phyloP scores from a whole-genome alignment of 495 filamentous ascomycete species.

The Xylaria acuta region DNA sequence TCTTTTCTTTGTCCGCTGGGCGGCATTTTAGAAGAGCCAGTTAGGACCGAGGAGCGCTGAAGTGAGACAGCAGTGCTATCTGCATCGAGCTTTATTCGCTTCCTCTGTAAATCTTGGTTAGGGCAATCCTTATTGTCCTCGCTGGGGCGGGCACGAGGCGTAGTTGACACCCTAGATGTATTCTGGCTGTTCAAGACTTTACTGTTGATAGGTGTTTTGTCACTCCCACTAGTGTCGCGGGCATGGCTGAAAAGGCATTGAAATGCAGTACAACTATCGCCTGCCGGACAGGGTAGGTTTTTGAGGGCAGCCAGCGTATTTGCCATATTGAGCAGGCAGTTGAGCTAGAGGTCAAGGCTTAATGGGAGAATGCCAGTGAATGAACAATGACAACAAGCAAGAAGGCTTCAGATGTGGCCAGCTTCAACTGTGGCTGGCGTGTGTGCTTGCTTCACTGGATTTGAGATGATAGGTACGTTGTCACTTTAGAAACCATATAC shows the following conservation, averaged over 20 bases:
- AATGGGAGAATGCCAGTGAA: constrained; percentile 1
- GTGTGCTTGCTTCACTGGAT: neutral
- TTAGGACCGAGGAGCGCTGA: neutral
- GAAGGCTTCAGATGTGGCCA: neutral
- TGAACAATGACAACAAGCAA: neutral
- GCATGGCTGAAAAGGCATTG: constrained; percentile 51
- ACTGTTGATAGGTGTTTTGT: neutral
- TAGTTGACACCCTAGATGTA: neutral
- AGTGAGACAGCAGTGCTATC: constrained; percentile 21
- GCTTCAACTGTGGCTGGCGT: neutral
- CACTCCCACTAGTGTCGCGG: constrained; percentile 32
- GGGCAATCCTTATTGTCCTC: neutral
- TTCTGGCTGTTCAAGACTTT: neutral
- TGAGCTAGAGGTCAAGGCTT: neutral
- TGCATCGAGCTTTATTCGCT: constrained; percentile 33
- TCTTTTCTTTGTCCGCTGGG: constrained; percentile 1
- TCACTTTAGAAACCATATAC: neutral
- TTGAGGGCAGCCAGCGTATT: constrained; percentile 69
- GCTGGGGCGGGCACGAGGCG: constrained; percentile 5
- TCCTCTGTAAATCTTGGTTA: constrained; percentile 26
- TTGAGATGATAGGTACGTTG: constrained; percentile 1
- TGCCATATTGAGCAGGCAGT: constrained; percentile 60
- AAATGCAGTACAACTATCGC: constrained; percentile 50
- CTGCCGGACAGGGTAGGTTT: constrained; percentile 67
- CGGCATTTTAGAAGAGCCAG: neutral